Evolutionary conservation across 1,284 basidiomycete genomes (phyloP).

Genomic region (Clitocybe nebularis): DNA sequence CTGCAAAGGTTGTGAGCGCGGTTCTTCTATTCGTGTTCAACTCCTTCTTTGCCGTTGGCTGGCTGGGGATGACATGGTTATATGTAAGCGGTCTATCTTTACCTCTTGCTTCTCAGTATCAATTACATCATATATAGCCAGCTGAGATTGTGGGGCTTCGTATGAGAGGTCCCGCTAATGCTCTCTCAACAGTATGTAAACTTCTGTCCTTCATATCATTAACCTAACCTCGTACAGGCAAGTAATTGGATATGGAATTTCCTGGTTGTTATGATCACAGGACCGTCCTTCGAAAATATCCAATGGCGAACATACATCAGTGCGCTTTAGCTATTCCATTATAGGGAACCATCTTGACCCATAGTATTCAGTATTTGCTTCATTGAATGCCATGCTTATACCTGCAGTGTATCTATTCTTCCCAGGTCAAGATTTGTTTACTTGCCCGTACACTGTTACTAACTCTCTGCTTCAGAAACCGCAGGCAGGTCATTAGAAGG

Average conservation of each 20-base stretch:
- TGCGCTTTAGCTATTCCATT: slow-evolving; percentile 21
- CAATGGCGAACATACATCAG: slow-evolving; percentile 61
- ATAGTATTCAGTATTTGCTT: slow-evolving; percentile 55
- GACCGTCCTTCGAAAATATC: slow-evolving; percentile 62
- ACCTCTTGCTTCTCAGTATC: not conserved
- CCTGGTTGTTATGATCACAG: slow-evolving; percentile 59
- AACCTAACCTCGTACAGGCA: slow-evolving; percentile 22
- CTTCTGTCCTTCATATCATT: not conserved
- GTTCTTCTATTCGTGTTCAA: slow-evolving; percentile 65
- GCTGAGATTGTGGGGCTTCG: slow-evolving; percentile 63
- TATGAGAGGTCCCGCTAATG: slow-evolving; percentile 66
- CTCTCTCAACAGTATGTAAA: slow-evolving; percentile 45
- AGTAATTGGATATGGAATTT: slow-evolving; percentile 66
- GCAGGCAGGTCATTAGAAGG: slow-evolving; percentile 61
- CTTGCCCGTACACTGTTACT: not conserved
- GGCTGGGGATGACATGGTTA: slow-evolving; percentile 70
- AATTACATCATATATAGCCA: slow-evolving; percentile 32
- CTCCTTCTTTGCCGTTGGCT: slow-evolving; percentile 64
- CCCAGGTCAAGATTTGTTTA: slow-evolving; percentile 30
- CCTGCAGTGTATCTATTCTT: slow-evolving; percentile 63
- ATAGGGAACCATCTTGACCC: no score
- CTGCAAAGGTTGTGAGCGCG: slow-evolving; percentile 49
- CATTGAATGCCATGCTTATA: slow-evolving; percentile 56
- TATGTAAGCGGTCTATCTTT: slow-evolving; percentile 37
- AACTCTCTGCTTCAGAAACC: slow-evolving; percentile 38